phyloP scores from a whole-genome alignment of 176 grass and related monocot species.

The Guadua angustifolia region DNA sequence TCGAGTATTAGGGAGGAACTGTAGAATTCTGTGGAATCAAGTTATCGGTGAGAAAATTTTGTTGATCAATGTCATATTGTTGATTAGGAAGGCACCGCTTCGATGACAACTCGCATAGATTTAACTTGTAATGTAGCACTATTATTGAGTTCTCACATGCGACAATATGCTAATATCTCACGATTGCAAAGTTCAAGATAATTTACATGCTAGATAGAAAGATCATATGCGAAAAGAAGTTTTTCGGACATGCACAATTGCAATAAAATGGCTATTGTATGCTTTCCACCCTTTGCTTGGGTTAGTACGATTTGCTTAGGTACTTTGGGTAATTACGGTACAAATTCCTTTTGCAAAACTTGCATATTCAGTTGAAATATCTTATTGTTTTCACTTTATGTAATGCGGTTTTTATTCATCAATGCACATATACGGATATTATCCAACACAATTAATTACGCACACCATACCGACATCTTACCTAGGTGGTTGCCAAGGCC shows the following conservation, averaged over 20 bases:
- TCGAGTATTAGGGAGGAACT: slow-evolving; percentile 44
- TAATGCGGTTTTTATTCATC: no score
- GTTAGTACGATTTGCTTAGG: no score
- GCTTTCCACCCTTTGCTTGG: no score
- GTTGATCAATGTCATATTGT: slow-evolving; percentile 54
- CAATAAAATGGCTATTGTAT: no score
- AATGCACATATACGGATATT: no score
- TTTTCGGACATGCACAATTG: not conserved
- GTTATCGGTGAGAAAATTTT: slow-evolving; percentile 48
- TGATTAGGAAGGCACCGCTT: slow-evolving; percentile 47
- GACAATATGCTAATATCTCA: not conserved
- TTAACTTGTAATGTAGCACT: not conserved
- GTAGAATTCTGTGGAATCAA: slow-evolving; percentile 43
- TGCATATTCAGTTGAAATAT: no score
- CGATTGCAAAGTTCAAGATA: not conserved
- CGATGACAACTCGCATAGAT: slow-evolving; percentile 60
- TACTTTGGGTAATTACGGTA: no score
- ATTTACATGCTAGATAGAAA: slow-evolving; percentile 23
- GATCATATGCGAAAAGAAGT: not conserved
- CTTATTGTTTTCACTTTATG: no score
- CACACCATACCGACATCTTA: no score
- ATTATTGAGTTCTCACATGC: not conserved
- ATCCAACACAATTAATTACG: no score
- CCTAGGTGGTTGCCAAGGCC: no score
- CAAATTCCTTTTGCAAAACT: no score